phyloP scores from a whole-genome alignment of 441 rosid genomes.

The Erodium texanum region DNA sequence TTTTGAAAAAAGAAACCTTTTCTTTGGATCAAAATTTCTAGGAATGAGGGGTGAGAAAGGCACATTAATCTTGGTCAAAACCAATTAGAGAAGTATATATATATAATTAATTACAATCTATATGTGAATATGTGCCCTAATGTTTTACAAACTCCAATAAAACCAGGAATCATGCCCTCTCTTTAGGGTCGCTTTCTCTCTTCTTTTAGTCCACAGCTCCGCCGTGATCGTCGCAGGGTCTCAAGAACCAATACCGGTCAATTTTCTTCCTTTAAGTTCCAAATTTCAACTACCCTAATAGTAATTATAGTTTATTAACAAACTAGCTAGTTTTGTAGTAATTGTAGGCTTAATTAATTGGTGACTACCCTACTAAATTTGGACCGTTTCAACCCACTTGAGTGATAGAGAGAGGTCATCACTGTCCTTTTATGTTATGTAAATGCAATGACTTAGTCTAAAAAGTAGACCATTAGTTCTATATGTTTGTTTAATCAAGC shows the following conservation, averaged over 20 bases:
- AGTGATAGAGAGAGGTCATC: not conserved
- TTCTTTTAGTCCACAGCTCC: not conserved
- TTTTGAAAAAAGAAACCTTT: too few relatives aligned
- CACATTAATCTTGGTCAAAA: not conserved
- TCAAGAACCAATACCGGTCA: not conserved
- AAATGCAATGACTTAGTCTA: too few relatives aligned
- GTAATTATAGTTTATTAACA: not conserved
- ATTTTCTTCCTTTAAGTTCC: not conserved
- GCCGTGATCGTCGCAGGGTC: constrained; percentile 1
- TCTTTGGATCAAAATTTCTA: not conserved
- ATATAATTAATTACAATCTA: too few relatives aligned
- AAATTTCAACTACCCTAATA: not conserved
- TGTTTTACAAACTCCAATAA: not conserved
- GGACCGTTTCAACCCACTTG: not conserved
- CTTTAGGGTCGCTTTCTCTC: too few relatives aligned
- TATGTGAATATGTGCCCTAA: not conserved
- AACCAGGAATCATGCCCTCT: not conserved
- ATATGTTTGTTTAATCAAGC: too few relatives aligned
- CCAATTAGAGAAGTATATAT: not conserved
- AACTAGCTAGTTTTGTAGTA: not conserved
- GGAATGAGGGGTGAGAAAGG: not conserved
- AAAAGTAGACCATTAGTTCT: too few relatives aligned
- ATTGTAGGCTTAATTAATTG: not conserved
- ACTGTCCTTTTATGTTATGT: too few relatives aligned
- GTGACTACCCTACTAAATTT: not conserved